phyloP scores from a whole-genome alignment of 1,284 basidiomycete genomes.

The Uromyces viciae-fabae region DNA sequence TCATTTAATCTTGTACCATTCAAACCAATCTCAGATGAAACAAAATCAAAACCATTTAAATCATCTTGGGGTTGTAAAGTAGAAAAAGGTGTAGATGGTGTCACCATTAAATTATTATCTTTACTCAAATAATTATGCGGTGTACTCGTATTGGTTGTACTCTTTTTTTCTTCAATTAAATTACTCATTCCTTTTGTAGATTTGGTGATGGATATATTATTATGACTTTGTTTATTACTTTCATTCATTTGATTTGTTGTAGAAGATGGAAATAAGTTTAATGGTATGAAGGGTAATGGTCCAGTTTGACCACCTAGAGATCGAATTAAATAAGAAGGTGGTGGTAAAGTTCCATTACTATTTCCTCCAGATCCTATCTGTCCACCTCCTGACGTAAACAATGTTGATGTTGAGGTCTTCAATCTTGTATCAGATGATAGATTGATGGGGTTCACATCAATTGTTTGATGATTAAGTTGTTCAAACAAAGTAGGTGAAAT shows the following conservation, averaged over 20 bases:
- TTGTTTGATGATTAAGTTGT: too few species aligned
- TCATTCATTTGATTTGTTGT: background rate
- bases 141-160: too few species aligned
- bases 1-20: slow-evolving; percentile 34
- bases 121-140: background rate
- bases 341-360: slow-evolving; percentile 18
- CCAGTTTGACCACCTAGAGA: slow-evolving; percentile 39
- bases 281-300: slow-evolving; percentile 33
- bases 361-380: background rate
- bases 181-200: background rate
- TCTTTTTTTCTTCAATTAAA: too few species aligned
- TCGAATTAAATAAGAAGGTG: slow-evolving; percentile 37
- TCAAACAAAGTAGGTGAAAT: slow-evolving; percentile 24
- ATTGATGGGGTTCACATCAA: too few species aligned
- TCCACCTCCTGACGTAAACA: background rate
- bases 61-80: background rate
- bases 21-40: background rate
- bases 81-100: too few species aligned
- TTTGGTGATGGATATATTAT: background rate
- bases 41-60: background rate
- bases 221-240: too few species aligned
- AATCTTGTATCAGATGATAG: too few species aligned
- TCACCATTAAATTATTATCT: background rate
- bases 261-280: background rate
- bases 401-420: background rate